These are phyloP conservation scores for Ulvella scutata DNA, from an alignment of 139 green algal genomes.

Conservation along the genomic window DNA sequence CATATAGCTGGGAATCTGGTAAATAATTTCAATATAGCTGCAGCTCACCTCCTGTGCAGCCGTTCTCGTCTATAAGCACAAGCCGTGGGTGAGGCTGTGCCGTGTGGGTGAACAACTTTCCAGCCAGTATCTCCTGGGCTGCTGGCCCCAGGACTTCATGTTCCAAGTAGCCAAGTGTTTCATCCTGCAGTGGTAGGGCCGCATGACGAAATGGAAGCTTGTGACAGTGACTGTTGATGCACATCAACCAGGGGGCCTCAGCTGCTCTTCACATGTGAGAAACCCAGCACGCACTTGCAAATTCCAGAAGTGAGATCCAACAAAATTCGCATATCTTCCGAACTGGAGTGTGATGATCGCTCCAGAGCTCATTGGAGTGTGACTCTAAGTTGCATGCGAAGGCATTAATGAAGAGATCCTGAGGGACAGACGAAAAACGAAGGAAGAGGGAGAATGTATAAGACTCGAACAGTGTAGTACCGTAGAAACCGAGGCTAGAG, in stretches of 20 bases:
- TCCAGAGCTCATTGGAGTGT: too few species aligned
- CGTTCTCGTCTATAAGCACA: slow-evolving; percentile 42
- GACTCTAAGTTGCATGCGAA: too few species aligned
- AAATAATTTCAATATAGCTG: not conserved
- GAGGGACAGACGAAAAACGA: too few species aligned
- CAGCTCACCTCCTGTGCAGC: slow-evolving; percentile 31
- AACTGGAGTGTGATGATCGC: slow-evolving; percentile 71
- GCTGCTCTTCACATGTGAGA: too few species aligned
- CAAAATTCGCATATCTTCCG: slow-evolving; percentile 60
- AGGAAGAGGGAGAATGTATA: too few species aligned
- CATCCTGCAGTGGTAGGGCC: slow-evolving; percentile 30
- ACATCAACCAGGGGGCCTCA: not conserved
- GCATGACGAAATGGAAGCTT: not conserved
- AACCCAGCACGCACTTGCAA: slow-evolving; percentile 37
- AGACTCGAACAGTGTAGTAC: too few species aligned
- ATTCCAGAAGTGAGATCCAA: slow-evolving; percentile 80
- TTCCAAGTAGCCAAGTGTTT: slow-evolving; percentile 30
- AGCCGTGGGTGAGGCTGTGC: slow-evolving; percentile 19
- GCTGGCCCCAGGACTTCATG: slow-evolving; percentile 17
- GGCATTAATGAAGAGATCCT: too few species aligned
- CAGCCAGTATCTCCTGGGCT: slow-evolving; percentile 6
- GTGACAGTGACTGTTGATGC: not conserved
- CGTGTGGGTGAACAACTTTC: not conserved
- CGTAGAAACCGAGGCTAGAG: too few species aligned
- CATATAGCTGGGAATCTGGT: too few species aligned